Evolutionary conservation across 441 rosid species (phyloP).

Genomic region (Eruca vesicaria): DNA sequence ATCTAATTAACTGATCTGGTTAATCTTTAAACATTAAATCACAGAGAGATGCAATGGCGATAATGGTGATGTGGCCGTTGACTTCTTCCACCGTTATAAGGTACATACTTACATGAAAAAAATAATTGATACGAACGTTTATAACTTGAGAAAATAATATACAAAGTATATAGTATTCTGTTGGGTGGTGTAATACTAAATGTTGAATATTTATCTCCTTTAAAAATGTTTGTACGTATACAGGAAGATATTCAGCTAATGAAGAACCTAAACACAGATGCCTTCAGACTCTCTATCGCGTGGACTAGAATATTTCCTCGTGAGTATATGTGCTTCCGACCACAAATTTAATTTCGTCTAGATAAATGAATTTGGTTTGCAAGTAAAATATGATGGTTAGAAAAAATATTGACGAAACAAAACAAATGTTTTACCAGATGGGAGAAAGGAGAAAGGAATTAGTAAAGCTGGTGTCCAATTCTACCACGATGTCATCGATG

Average conservation of each 20-base stretch:
- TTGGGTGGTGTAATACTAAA: neutral
- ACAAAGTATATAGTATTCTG: neutral
- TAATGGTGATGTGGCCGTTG: slow-evolving; percentile 33
- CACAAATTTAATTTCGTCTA: neutral
- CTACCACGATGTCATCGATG: slow-evolving; percentile 33
- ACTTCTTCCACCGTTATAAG: slow-evolving; percentile 39
- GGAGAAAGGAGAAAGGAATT: slow-evolving; percentile 31
- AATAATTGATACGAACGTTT: too few relatives aligned
- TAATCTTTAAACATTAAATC: neutral
- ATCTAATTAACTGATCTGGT: neutral
- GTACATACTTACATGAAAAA: too few relatives aligned
- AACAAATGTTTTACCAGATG: slow-evolving; percentile 13
- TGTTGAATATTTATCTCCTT: neutral
- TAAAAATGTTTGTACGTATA: neutral
- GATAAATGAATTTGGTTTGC: neutral
- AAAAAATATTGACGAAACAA: neutral
- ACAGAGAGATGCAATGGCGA: slow-evolving; percentile 9
- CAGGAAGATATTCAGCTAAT: slow-evolving; percentile 35
- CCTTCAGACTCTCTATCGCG: slow-evolving; percentile 33
- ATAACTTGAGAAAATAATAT: neutral
- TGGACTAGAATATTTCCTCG: slow-evolving; percentile 39
- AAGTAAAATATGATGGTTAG: neutral
- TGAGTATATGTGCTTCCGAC: neutral
- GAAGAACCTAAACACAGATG: slow-evolving; percentile 33
- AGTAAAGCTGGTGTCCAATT: slow-evolving; percentile 18